phyloP scores from a whole-genome alignment of 768 basidiomycete species.

The Butyriboletus loyo region DNA sequence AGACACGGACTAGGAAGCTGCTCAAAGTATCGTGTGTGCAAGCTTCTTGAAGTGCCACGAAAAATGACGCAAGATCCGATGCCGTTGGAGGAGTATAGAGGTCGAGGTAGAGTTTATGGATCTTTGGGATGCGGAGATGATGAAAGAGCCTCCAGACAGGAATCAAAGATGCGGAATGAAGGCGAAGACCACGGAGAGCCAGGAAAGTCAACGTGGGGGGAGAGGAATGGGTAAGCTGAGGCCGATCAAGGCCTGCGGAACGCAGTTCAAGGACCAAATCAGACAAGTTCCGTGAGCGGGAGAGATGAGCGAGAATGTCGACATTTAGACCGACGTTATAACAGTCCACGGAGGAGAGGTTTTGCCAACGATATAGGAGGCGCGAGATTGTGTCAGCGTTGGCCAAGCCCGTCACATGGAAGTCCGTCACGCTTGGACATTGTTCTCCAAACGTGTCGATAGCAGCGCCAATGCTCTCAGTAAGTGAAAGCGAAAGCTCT shows the following conservation, averaged over 20 bases:
- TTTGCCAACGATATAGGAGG: conserved; percentile 9
- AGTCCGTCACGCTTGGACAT: neutral
- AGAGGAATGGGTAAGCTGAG: neutral
- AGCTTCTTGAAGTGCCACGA: neutral
- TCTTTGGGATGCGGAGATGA: neutral
- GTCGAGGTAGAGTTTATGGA: neutral
- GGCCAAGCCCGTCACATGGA: neutral
- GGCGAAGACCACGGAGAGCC: neutral
- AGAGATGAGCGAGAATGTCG: conserved; percentile 2
- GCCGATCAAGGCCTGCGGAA: neutral
- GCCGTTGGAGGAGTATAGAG: neutral
- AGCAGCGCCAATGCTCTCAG: neutral
- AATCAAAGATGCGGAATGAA: neutral
- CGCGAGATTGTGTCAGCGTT: neutral
- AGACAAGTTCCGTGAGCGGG: neutral
- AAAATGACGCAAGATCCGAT: neutral
- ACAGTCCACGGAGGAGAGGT: conserved; percentile 1
- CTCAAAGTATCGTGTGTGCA: neutral
- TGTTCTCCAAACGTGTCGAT: neutral
- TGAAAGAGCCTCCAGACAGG: neutral
- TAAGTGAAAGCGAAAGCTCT: neutral
- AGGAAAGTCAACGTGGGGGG: neutral
- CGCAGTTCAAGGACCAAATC: neutral
- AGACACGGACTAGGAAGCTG: neutral
- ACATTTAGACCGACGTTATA: neutral